These are phyloP conservation scores for Sanghuangporus sanghuang DNA, from an alignment of 1,284 basidiomycete species.

Conservation along the genomic window DNA sequence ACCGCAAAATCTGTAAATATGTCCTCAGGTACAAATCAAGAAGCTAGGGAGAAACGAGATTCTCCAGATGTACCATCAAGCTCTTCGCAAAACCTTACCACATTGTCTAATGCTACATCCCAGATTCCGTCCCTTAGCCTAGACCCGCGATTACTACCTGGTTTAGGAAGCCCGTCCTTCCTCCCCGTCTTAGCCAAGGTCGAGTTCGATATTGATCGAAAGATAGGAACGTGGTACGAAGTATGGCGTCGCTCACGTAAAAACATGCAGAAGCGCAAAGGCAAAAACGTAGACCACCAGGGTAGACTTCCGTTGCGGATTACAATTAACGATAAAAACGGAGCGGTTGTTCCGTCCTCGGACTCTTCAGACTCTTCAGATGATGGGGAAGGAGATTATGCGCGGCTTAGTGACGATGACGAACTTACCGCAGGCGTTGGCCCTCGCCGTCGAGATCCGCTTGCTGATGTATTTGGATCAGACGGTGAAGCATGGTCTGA, in stretches of 20 bases:
- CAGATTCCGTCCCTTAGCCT: slow-evolving; percentile 44
- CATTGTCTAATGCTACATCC: slow-evolving; percentile 49
- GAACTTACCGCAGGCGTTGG: slow-evolving; percentile 14
- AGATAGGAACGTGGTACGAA: slow-evolving; percentile 71
- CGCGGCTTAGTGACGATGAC: slow-evolving; percentile 29
- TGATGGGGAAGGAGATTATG: slow-evolving; percentile 28
- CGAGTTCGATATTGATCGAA: slow-evolving; percentile 80
- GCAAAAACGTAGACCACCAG: slow-evolving; percentile 23
- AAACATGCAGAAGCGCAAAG: slow-evolving; percentile 17
- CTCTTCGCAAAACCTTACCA: slow-evolving; percentile 16
- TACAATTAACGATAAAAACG: slow-evolving; percentile 14
- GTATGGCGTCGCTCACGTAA: slow-evolving; percentile 67
- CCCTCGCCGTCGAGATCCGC: slow-evolving; percentile 29
- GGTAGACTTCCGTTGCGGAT: slow-evolving; percentile 15
- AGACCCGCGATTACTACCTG: slow-evolving; percentile 56
- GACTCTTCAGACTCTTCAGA: slow-evolving; percentile 10
- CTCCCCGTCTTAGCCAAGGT: slow-evolving; percentile 83
- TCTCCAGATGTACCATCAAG: slow-evolving; percentile 3
- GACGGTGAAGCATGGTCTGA: slow-evolving; percentile 60
- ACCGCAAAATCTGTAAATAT: slow-evolving; percentile 1
- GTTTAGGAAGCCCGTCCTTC: slow-evolving; percentile 54
- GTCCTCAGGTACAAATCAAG: not conserved
- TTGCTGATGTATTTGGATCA: slow-evolving; percentile 47
- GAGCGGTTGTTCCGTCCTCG: slow-evolving; percentile 4
- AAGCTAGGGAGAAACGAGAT: not conserved